Percentiles rank a stretch among this genome's conserved stretches.
Conservation (phyloP, 2,329 filamentous ascomycete species). For the Pyrenochaeta sp. region DNA sequence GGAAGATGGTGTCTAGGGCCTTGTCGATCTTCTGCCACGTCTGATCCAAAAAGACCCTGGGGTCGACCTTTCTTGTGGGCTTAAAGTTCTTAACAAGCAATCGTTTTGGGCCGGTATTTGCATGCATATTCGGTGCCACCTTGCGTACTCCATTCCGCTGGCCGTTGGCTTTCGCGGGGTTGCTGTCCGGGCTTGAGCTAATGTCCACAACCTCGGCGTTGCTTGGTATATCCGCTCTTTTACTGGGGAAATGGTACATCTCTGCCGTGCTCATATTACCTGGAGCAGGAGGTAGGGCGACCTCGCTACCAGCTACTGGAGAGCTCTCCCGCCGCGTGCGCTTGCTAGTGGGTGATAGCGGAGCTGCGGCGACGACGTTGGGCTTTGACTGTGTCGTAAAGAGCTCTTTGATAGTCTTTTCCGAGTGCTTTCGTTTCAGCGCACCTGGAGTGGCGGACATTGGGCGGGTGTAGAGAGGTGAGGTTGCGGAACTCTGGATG, state of each 20-base stretch:
- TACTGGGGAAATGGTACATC: slow-evolving; percentile 49
- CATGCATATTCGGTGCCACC: slow-evolving; percentile 72
- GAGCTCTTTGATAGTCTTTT: slow-evolving; percentile 46
- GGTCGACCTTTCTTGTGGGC: slow-evolving; percentile 68
- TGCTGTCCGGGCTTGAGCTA: slow-evolving; percentile 51
- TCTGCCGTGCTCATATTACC: slow-evolving; percentile 41
- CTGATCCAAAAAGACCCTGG: slow-evolving; percentile 79
- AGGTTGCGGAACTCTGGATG: slow-evolving; percentile 24
- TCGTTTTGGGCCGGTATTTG: slow-evolving; percentile 73
- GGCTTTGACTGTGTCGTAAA: slow-evolving; percentile 49
- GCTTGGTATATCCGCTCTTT: slow-evolving; percentile 24
- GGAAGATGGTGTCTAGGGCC: slow-evolving; percentile 78
- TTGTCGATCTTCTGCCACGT: slow-evolving; percentile 77
- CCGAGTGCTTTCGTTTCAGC: slow-evolving; percentile 49
- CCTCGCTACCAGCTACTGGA: slow-evolving; percentile 16
- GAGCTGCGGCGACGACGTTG: slow-evolving; percentile 29
- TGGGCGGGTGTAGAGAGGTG: slow-evolving; percentile 28
- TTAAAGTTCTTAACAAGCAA: slow-evolving; percentile 94
- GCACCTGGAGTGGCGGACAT: slow-evolving; percentile 45
- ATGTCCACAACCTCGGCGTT: slow-evolving; percentile 38
- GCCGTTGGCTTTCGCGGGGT: slow-evolving; percentile 50
- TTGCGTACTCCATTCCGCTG: slow-evolving; percentile 49
- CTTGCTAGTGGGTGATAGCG: slow-evolving; percentile 42
- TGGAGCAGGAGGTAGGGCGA: slow-evolving; percentile 16
- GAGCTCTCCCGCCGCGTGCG: slow-evolving; percentile 41